These are phyloP conservation scores for Phytophthora boehmeriae DNA, from an alignment of 352 stramenopile genomes.

Conservation along the genomic window DNA sequence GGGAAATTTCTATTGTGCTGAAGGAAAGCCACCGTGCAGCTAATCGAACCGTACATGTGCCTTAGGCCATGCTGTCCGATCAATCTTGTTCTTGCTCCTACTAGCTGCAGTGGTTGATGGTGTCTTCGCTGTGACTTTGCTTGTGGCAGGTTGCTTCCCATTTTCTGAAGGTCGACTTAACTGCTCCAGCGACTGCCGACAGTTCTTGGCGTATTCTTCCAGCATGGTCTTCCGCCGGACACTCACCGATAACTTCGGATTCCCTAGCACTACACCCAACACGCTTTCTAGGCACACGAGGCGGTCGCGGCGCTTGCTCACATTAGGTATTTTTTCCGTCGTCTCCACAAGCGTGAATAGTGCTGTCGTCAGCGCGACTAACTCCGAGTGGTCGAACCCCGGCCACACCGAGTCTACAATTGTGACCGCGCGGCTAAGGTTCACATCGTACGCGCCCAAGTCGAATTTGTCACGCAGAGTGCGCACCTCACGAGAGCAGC, in stretches of 20 bases:
- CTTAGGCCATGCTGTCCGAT: conserved; percentile 10
- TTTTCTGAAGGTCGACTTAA: conserved; percentile 22
- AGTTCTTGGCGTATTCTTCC: conserved; percentile 54
- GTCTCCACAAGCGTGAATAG: conserved; percentile 54
- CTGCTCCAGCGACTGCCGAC: conserved; percentile 43
- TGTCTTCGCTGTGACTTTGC: neutral
- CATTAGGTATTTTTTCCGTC: conserved; percentile 43
- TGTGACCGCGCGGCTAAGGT: conserved; percentile 50
- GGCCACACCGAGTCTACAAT: conserved; percentile 52
- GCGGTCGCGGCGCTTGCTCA: conserved; percentile 44
- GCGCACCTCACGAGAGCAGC: conserved; percentile 36
- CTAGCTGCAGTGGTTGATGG: conserved; percentile 2
- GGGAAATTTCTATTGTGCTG: too few species aligned
- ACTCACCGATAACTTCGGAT: conserved; percentile 34
- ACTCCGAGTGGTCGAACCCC: conserved; percentile 39
- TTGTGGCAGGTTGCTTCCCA: neutral
- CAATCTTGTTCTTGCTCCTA: conserved; percentile 1
- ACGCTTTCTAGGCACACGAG: conserved; percentile 57
- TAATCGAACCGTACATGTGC: conserved; percentile 50
- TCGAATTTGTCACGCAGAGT: conserved; percentile 48
- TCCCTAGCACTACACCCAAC: conserved; percentile 38
- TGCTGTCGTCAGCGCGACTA: conserved; percentile 35
- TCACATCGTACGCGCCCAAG: conserved; percentile 42
- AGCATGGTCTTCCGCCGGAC: conserved; percentile 34
- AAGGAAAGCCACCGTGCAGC: too few species aligned